Percentiles rank a stretch among this genome's conserved stretches.
Conservation (phyloP, 495 filamentous ascomycete genomes). For the Hypoxylon cercidicola region DNA sequence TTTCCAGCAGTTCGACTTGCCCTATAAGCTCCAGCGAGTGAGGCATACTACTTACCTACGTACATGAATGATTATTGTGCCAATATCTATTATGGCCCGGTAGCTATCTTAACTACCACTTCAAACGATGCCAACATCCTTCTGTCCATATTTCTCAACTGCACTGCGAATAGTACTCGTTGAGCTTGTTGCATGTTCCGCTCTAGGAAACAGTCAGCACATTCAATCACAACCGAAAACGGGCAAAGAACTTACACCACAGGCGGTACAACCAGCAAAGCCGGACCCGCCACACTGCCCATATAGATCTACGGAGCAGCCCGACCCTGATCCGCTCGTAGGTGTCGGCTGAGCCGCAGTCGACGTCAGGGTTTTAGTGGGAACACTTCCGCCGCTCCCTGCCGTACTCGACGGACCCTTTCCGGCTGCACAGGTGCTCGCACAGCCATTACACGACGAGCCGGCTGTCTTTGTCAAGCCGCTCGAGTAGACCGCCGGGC, state of each 20-base stretch:
- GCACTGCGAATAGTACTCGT: conserved; percentile 55
- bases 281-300: conserved; percentile 59
- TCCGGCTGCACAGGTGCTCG: conserved; percentile 52
- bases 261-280: conserved; percentile 56
- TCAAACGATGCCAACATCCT: background rate
- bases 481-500: conserved; percentile 54
- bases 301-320: conserved; percentile 51
- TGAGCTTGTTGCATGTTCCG: conserved; percentile 36
- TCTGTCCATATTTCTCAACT: conserved; percentile 27
- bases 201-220: conserved; percentile 30
- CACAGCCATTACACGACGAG: conserved; percentile 50
- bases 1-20: background rate
- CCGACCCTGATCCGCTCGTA: conserved; percentile 36
- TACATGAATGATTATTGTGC: conserved; percentile 12
- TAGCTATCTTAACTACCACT: background rate
- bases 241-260: conserved; percentile 46
- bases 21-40: conserved; percentile 13
- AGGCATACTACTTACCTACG: conserved; percentile 21
- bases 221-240: background rate
- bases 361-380: conserved; percentile 19
- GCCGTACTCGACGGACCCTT: conserved; percentile 42
- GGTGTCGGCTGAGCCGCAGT: conserved; percentile 32
- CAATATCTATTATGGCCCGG: background rate
- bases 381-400: conserved; percentile 12
- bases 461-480: conserved; percentile 52